A percentile compares a stretch with the other conserved stretches of the same genome.
phyloP scores from a whole-genome alignment of 768 basidiomycete genomes.

The Kwoniella pini region DNA sequence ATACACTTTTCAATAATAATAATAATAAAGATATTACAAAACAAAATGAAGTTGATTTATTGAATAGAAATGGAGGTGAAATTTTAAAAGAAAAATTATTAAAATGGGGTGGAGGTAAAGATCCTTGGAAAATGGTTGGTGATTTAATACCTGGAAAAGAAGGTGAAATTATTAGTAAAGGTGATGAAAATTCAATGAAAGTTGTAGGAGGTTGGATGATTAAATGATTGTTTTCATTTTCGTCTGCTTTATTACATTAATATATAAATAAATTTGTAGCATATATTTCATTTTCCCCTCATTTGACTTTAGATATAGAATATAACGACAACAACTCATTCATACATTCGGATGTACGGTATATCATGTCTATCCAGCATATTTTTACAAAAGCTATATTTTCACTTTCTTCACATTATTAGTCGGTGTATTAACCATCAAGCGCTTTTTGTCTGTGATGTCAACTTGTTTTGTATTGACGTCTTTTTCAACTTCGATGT shows the following conservation, averaged over 20 bases:
- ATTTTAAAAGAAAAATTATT: conserved; percentile 75
- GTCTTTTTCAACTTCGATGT: neutral
- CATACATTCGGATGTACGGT: conserved; percentile 5
- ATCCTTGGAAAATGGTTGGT: conserved; percentile 92
- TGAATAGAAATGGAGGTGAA: conserved; percentile 75
- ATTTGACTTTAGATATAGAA: neutral
- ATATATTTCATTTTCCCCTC: neutral
- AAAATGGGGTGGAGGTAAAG: conserved; percentile 79
- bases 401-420: neutral
- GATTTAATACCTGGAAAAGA: conserved; percentile 62
- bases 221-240: too few species aligned
- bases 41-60: conserved; percentile 76
- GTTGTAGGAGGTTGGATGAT: conserved; percentile 79
- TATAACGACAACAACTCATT: neutral
- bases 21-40: conserved; percentile 61
- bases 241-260: too few species aligned
- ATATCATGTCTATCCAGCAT: neutral
- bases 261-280: too few species aligned
- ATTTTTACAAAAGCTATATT: neutral
- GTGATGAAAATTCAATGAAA: conserved; percentile 80
- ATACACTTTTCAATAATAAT: conserved; percentile 63
- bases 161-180: conserved; percentile 60
- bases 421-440: neutral
- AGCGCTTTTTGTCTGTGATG: too few species aligned
- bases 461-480: neutral